phyloP scores from a whole-genome alignment of 2,329 filamentous ascomycete species.

The Exophiala alcalophila region DNA sequence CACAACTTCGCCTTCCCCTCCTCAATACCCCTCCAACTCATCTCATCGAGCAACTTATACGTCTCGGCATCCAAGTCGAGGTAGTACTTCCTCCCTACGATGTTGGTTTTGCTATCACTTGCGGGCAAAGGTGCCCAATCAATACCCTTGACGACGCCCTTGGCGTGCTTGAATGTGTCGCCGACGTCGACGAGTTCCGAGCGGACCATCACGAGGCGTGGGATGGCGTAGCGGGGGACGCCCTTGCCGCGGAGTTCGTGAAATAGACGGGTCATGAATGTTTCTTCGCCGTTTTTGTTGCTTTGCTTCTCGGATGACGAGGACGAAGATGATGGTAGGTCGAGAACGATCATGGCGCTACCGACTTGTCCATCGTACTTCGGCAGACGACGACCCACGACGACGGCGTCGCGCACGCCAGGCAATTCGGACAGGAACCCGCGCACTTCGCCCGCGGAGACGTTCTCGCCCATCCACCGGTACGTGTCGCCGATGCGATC shows the following conservation, averaged over 20 bases:
- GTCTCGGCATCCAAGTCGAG: conserved; percentile 37
- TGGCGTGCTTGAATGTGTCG: conserved; percentile 52
- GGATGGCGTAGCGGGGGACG: conserved; percentile 47
- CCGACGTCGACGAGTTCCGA: conserved; percentile 46
- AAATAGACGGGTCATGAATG: conserved; percentile 42
- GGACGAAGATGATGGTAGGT: no score
- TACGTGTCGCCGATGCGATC: conserved; percentile 61
- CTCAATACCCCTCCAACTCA: conserved; percentile 44
- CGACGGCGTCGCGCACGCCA: conserved; percentile 71
- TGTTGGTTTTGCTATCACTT: conserved; percentile 34
- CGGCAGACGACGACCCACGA: conserved; percentile 62
- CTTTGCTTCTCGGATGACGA: conserved; percentile 25
- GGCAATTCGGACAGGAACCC: conserved; percentile 66
- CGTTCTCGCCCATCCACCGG: conserved; percentile 70
- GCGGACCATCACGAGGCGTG: conserved; percentile 47
- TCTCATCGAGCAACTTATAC: conserved; percentile 40
- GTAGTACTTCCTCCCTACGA: conserved; percentile 40
- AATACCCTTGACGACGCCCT: conserved; percentile 44
- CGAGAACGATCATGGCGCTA: conserved; percentile 46
- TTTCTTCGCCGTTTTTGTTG: conserved; percentile 24
- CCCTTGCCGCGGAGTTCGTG: conserved; percentile 42
- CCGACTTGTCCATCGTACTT: conserved; percentile 50
- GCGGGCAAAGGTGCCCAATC: conserved; percentile 40
- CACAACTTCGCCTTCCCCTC: conserved; percentile 44
- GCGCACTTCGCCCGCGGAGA: conserved; percentile 75